Evolutionary conservation across 805 yeast genomes (phyloP), one percentile per base, ranked within the genome.

Genomic region (Candida maris): DNA sequence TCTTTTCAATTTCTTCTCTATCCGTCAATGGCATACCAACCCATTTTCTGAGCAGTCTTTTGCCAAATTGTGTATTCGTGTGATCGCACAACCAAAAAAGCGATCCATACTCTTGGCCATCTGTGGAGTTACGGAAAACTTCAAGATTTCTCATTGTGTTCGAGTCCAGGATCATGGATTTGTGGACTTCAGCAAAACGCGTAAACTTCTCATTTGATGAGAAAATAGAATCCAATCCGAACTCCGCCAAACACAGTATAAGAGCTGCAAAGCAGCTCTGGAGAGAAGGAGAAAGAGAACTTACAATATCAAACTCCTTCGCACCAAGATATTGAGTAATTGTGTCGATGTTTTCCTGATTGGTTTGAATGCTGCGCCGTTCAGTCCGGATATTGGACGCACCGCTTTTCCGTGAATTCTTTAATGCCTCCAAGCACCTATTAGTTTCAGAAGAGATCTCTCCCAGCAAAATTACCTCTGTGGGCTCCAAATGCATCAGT

Each of bases 1-100:
- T 68, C n/a, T 68, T 67, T 37, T 72, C 68, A 2, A 93, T 82
- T 6, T 62, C 61, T 1, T 61, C 67, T 20, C 67, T 62, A 28
- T 77, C 68, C 0, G 75, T 59, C 16, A 89, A 65, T 1, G 98
- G 98, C 41, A 71, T 67, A 1, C 77, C 67, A 0, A 89, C 61
- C 98, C 98, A 93, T 25, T 72, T 64, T 19, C 70, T 67, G 10
- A 93, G 56, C 40, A 76, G 49, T 36, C 96, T 61, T 30, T 68
- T 71, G 0, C 98, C 98, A 57, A 81, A 82, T 19, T 71, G 67
- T 0, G 97, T 85, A 22, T 76, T 62, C 0, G 97, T 85, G 46
- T 83, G 88, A 54, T 91, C 84, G 41, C 93, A 48, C 2, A 86
- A 64, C 88, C 94, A 85, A 12, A 85, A 56, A 10, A 91, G 61